Conservation (phyloP, 345 rosid species). For the Isatis tinctoria region DNA sequence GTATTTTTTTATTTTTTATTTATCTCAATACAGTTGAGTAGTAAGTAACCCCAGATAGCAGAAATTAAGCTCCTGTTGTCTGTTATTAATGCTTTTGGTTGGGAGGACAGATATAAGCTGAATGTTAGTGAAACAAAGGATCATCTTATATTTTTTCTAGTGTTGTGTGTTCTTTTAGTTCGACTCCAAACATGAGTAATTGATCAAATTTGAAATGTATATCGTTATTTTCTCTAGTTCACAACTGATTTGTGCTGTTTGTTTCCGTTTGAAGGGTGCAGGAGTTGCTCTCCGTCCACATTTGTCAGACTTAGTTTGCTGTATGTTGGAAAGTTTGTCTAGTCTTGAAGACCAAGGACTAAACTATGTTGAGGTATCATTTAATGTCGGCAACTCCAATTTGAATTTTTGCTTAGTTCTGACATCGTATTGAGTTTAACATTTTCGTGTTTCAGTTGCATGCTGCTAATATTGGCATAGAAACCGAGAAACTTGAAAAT, state of each 20-base stretch:
- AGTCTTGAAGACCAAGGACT: slow-evolving; percentile 98
- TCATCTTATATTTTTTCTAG: not conserved
- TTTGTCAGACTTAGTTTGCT: slow-evolving; percentile 81
- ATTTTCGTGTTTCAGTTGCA: slow-evolving; percentile 63
- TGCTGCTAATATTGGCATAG: slow-evolving; percentile 91
- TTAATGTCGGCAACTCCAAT: not conserved
- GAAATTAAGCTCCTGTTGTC: not conserved
- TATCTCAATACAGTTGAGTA: not conserved
- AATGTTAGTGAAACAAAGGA: not conserved
- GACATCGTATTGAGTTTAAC: not conserved
- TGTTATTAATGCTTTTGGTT: not conserved
- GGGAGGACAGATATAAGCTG: not conserved
- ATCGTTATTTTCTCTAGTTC: not conserved
- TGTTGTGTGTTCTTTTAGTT: not conserved
- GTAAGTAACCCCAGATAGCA: not conserved
- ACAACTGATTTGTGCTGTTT: slow-evolving; percentile 6
- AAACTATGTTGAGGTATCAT: slow-evolving; percentile 87
- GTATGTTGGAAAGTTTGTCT: slow-evolving; percentile 99
- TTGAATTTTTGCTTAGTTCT: slow-evolving; percentile 5
- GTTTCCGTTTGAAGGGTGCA: slow-evolving; percentile 59
- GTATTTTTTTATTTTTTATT: not conserved
- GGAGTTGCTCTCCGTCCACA: slow-evolving; percentile 89
- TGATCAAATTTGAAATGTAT: not conserved
- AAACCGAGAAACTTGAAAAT: slow-evolving; percentile 89
- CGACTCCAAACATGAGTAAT: not conserved